Evolutionary conservation across 202 grass and related monocot species (phyloP).

Genomic region (Dendrocalamus latiflorus): DNA sequence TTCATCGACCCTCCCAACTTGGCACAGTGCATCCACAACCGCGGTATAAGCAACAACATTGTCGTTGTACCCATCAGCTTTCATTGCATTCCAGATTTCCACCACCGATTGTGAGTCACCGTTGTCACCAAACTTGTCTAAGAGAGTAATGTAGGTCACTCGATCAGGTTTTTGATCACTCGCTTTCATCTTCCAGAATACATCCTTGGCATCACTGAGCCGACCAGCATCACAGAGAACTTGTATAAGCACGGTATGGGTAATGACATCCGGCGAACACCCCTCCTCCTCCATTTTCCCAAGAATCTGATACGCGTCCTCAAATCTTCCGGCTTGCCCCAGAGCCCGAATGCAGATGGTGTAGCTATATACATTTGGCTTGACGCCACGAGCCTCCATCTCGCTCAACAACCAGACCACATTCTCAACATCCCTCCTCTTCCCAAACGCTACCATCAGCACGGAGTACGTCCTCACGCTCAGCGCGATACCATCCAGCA

Average conservation of each 20-base stretch:
- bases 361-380: constrained; percentile 88
- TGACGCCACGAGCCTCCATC: constrained; percentile 68
- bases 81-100: constrained; percentile 69
- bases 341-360: constrained; percentile 90
- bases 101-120: constrained; percentile 57
- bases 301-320: constrained; percentile 55
- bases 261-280: constrained; percentile 76
- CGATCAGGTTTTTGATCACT: constrained; percentile 77
- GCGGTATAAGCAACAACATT: constrained; percentile 74
- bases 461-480: constrained; percentile 78
- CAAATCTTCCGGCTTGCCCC: constrained; percentile 55
- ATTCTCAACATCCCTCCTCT: constrained; percentile 54
- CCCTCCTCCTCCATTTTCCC: constrained; percentile 59
- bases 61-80: constrained; percentile 67
- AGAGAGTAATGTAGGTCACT: constrained; percentile 79
- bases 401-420: constrained; percentile 61
- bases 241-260: constrained; percentile 78
- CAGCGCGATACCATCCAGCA: constrained; percentile 35
- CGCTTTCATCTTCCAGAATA: constrained; percentile 87
- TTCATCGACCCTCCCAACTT: constrained; percentile 66
- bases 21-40: constrained; percentile 60
- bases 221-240: constrained; percentile 70
- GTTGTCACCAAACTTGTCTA: constrained; percentile 74
- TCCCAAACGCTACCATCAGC: constrained; percentile 71
- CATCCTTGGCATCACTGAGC: constrained; percentile 58